Evolutionary conservation across 257 asterid genomes (phyloP), one percentile per base, ranked within the genome.

Genomic region (Prunella vulgaris): DNA sequence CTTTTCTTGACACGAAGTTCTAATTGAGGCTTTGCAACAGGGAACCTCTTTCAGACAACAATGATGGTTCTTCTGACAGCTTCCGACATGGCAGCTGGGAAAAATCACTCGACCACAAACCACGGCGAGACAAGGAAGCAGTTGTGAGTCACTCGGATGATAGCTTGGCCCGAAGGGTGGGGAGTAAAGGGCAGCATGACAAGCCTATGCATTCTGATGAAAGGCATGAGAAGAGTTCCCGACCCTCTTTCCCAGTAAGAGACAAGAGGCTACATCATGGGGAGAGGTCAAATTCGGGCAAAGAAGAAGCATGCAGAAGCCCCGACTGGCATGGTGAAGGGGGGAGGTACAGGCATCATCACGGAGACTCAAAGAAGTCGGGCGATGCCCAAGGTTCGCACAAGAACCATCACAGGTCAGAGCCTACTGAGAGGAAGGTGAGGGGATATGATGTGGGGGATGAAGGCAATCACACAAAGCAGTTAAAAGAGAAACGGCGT

Each of bases 141-240:
- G 78, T 80, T 72, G 65, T n/a, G 44, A 77, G 83, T 72, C 73
- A 69, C 79, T 89, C 90, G n/a, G 91, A 78, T 35, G 90, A 87
- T 68, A 77, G 85, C 71, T 66, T 69, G 60, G 74, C 37, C 51
- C 80, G 70, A 75, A 78, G 80, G 71, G 22, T 76, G 13, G 66
- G 67, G 63, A 78, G 82, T 67, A 84, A 80, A 72, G 62, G 33
- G 65, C 84, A 66, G 76, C 86, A 70, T 21, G 83, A 70, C 49
- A 68, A 80, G 61, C 65, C 46, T 24, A 30, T 60, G 22, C 83
- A 71, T 66, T 68, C 74, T 69, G 88, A 78, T 33, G 85, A 76
- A 67, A 79, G 80, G 59, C 79, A 70, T 68, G 89, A 81, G 66
- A 82, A 71, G 77, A 68, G 80, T 68, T 68, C 76, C 30, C 85